Evolutionary conservation across 805 yeast genomes (phyloP), one percentile per base, ranked within the genome.

Genomic region (Candida argentea): DNA sequence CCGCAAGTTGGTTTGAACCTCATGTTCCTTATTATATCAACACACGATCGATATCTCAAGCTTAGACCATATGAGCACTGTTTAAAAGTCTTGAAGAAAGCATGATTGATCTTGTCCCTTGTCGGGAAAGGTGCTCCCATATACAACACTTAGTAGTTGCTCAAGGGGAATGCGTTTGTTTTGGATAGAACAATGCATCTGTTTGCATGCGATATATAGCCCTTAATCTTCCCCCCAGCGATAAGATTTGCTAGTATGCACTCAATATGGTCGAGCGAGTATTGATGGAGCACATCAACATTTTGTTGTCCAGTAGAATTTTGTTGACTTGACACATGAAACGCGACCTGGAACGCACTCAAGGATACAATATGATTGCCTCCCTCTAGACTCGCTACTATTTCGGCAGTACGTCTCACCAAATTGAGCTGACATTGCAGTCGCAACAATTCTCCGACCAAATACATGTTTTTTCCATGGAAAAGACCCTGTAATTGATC

Each of bases 181-280:
- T 79, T 83, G 47, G 91, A 76, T 31, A 85, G 52, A 6, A 86
- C 95, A 12, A 83, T 58, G 28, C 82, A 79, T 22, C 71, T 59
- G 43, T 81, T 75, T 3, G 76, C 67, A 45, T 84, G 91, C 4
- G 94, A 80, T 10, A 86, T 50, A 49, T 86, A 86, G 0, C 95
- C 95, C 50, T 80, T 84, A 26, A 85, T 57, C 32, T 50, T 56
- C 6, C 78, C 78, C 28, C 56, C 54, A 28, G 64, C 61, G 12
- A 86, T 82, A 42, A 80, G 53, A 30, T 67, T 70, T 0, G 94
- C 86, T 14, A 84, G 38, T 7, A 67, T 51, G 34, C 89, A 75
- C 50, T 86, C 95, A 4, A 75, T 57, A 31, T 71, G 75, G 43
- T 75, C 83, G 10, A 58, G 40, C 20, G 24, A 26, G 14, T 16